A percentile compares a stretch with the other conserved stretches of the same genome.
Conservation (phyloP, 257 asterid genomes). For the Penstemon newberryi region DNA sequence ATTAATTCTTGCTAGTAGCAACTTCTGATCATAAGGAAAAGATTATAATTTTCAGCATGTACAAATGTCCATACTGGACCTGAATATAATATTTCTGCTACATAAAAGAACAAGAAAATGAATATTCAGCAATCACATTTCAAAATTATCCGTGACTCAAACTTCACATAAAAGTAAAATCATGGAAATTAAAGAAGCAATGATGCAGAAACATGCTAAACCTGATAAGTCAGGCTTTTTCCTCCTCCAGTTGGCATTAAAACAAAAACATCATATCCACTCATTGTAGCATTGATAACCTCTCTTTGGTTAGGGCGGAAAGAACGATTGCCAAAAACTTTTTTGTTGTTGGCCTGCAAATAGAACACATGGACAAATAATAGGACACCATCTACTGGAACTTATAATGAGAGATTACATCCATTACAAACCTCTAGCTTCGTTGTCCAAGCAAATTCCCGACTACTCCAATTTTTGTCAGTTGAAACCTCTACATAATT, state of each 20-base stretch:
- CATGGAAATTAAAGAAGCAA: conserved; percentile 7
- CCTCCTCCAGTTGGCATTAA: conserved; percentile 99
- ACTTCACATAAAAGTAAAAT: conserved; percentile 11
- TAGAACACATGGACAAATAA: conserved; percentile 29
- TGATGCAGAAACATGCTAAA: conserved; percentile 28
- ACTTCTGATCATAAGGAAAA: neutral
- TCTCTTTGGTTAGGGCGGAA: conserved; percentile 98
- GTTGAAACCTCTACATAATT: conserved; percentile 80
- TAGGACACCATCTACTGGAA: conserved; percentile 24
- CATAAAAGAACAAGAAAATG: neutral
- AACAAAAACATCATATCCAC: conserved; percentile 90
- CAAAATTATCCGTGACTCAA: neutral
- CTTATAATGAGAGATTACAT: conserved; percentile 20
- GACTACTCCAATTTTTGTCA: conserved; percentile 84
- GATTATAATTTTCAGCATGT: neutral
- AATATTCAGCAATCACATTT: too few species aligned
- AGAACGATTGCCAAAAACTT: conserved; percentile 83
- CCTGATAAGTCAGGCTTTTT: conserved; percentile 97
- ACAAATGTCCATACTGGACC: neutral
- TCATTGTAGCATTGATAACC: conserved; percentile 97
- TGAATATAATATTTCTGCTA: neutral
- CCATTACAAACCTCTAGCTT: conserved; percentile 68
- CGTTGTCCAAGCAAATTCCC: conserved; percentile 85
- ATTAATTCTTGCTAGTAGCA: neutral
- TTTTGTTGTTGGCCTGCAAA: conserved; percentile 69